Base-by-base conservation (phyloP, 345 rosid species). In the Populus tremula region DNA sequence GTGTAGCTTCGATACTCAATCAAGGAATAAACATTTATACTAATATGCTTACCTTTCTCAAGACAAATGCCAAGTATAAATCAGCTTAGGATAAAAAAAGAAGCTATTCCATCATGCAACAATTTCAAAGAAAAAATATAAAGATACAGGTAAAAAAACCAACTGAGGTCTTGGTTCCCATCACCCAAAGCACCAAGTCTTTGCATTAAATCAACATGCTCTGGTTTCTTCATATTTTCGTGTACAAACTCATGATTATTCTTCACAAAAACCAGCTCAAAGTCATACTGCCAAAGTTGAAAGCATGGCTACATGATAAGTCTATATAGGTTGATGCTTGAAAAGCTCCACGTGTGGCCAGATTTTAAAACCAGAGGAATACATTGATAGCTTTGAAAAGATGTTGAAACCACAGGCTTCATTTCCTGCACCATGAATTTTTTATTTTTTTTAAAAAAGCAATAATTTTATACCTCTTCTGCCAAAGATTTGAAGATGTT, bases 111-210 rank as follows among this genome's bases (percentile, higher is more conserved):
- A 27, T 27, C 6, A 50, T 43, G 43, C 8, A 23, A 23, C 56
- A 20, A 45, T 65, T 35, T 1, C 23, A 79, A 72, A 31, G 16
- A 50, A 39, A 8, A 33, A 17, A 36, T 35, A 43, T 2, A 54
- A 54, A 54, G 36, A 38, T 21, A 59, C 33, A 69, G 35, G 13
- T 21, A 41, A 39, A 25, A n/a, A 72, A 36, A 77, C 92, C 85
- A 88, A 96, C 97, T 88, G 74, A 87, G 91, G 84, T 94, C 99
- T 77, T 88, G 95, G 88, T 89, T 92, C 80, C 98, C 94, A 84
- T 92, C 97, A 31, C 97, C 99, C 84, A 96, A 82, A 76, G 99
- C 99, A 79, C 99, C 99, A 43, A 93, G 94, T 82, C 99, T 78
- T 74, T 92, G 85, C 97, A 92, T 92, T 76, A 96, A 90, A 21